A percentile compares a stretch with the other conserved stretches of the same genome.
phyloP scores from a whole-genome alignment of 805 yeast species.

The Yamadazyma philogaea region DNA sequence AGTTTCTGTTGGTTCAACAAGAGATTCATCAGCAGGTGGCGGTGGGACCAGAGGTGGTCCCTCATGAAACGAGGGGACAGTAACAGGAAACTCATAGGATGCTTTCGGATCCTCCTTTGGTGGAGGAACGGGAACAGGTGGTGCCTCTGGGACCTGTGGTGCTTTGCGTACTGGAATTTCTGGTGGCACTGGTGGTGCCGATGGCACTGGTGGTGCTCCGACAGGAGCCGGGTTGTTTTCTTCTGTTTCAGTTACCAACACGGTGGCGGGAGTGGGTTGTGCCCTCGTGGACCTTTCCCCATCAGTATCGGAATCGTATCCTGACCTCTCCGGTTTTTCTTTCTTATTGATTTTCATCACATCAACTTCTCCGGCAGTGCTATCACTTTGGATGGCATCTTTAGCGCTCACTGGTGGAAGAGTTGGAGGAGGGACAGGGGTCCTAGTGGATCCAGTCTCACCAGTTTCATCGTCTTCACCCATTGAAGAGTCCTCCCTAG shows the following conservation, averaged over 20 bases:
- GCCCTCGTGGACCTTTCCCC: constrained; percentile 18
- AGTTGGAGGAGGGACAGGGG: constrained; percentile 7
- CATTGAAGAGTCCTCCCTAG: constrained; percentile 11
- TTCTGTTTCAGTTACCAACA: neutral
- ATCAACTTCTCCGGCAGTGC: constrained; percentile 10
- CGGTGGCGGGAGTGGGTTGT: constrained; percentile 16
- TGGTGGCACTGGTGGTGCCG: constrained; percentile 7
- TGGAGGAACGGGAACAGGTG: neutral
- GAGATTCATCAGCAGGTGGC: no score
- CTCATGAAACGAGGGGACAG: no score
- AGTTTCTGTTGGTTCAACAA: no score
- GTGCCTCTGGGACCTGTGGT: neutral
- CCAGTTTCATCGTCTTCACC: constrained; percentile 15
- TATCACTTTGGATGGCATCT: constrained; percentile 11
- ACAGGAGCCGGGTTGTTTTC: neutral
- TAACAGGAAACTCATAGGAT: no score
- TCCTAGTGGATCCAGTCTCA: constrained; percentile 7
- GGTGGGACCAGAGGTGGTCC: constrained; percentile 7
- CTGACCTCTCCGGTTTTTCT: constrained; percentile 19
- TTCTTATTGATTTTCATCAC: neutral
- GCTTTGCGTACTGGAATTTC: constrained; percentile 3
- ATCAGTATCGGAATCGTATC: constrained; percentile 70
- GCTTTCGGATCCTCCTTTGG: no score
- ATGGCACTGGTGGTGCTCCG: neutral
- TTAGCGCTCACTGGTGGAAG: constrained; percentile 1